phyloP scores from a whole-genome alignment of 306 rosid genomes.

The Adenanthera pavonina region DNA sequence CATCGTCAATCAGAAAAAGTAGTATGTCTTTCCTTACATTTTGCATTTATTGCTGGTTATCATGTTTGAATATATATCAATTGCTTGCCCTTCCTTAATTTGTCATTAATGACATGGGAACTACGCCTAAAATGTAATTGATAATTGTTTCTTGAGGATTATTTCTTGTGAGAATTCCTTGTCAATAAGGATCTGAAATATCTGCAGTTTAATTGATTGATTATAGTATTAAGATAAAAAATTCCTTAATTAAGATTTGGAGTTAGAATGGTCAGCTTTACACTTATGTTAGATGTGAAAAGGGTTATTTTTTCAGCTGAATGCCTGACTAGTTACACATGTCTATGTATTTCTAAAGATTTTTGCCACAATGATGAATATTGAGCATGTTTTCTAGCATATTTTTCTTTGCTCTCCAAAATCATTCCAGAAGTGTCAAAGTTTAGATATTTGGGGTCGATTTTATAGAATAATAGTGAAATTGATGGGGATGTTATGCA shows the following conservation, averaged over 20 bases:
- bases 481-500: too few species aligned
- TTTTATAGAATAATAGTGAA: too few species aligned
- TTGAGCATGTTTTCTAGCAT: neutral
- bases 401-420: neutral
- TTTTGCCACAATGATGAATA: neutral
- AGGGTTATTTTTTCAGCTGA: neutral
- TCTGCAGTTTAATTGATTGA: slow-evolving; percentile 14
- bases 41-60: neutral
- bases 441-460: too few species aligned
- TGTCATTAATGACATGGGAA: neutral
- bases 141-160: neutral
- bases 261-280: neutral
- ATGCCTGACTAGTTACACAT: neutral
- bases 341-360: neutral
- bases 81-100: neutral
- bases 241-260: neutral
- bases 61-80: neutral
- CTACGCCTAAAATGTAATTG: neutral
- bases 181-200: neutral
- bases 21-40: neutral
- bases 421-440: too few species aligned
- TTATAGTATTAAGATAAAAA: neutral
- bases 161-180: neutral
- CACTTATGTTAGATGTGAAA: neutral
- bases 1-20: neutral